Base-by-base conservation (phyloP, 495 filamentous ascomycete genomes). In the Penicillium mononematosum region DNA sequence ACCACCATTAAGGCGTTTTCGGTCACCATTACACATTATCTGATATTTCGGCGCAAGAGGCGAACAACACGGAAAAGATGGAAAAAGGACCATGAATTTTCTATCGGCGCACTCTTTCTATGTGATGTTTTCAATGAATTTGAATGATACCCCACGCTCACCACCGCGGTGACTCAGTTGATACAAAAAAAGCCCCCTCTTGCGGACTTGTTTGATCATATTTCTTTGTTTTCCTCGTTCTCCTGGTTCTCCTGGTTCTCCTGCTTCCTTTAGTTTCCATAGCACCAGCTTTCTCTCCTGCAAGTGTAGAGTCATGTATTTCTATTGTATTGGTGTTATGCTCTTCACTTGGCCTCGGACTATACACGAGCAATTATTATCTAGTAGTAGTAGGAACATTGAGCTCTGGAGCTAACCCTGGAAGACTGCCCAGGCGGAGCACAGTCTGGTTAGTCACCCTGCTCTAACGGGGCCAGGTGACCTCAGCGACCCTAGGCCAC, bases 141-240 rank as follows among this genome's bases (percentile, higher is more conserved):
- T 50, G 50, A 59, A 66, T 68, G 66, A 68, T 68, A 68, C 66
- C 66, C 62, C 63, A 49, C 53, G 48, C 51, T 58, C 44, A 39
- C 43, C 22, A 41, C 6, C 34, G 50, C 48, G 49, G 34, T 52
- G 49, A 22, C 43, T 56, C 43, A 43, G 51, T 49, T 56, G 17
- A 36, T 42, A 34, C 38, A 56, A 52, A 48, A 48, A 42, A 53
- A 43, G 17, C 12, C 5, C 6, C 14, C 11, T 25, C 36, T 34
- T 29, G 31, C 12, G 27, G 12, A 46, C 52, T 34, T 0, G 0
- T 17, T 47, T 16, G 14, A 3, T 55, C 11, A 0, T 39, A 38
- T 20, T 46, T 39, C 32, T 36, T 45, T 55, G 4, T 24, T 0
- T 17, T 34, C 27, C 27, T 29, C 6, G 27, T 29, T 29, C 27